Conservation (phyloP, 2,329 filamentous ascomycete genomes). For the Ceratocystis ficicola region DNA sequence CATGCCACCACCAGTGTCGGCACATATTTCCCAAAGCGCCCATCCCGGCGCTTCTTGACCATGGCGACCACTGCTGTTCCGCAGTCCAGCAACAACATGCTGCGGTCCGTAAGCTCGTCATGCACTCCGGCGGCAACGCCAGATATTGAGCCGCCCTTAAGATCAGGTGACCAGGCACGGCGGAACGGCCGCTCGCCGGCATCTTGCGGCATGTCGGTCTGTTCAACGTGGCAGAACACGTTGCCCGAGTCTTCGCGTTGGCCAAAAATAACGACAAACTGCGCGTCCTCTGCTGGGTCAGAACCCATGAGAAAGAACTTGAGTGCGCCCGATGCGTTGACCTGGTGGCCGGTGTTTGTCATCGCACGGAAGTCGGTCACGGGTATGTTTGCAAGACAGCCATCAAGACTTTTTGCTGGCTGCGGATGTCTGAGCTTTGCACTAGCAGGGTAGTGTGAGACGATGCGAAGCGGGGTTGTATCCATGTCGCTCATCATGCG, state of each 20-base stretch:
- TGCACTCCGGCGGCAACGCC: not conserved
- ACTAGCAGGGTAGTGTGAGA: slow-evolving; percentile 21
- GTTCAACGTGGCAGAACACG: slow-evolving; percentile 17
- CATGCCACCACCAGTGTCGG: slow-evolving; percentile 19
- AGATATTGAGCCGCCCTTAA: slow-evolving; percentile 1
- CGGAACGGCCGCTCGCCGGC: slow-evolving; percentile 11
- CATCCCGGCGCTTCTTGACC: slow-evolving; percentile 20
- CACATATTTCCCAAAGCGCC: slow-evolving; percentile 10
- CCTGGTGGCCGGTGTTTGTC: slow-evolving; percentile 12
- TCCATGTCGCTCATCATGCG: slow-evolving; percentile 19
- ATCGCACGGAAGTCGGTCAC: slow-evolving; percentile 10
- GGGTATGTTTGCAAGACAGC: slow-evolving; percentile 18
- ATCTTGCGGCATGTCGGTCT: slow-evolving; percentile 12
- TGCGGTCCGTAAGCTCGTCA: slow-evolving; percentile 17
- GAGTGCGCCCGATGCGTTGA: slow-evolving; percentile 16
- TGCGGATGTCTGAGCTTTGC: slow-evolving; percentile 19
- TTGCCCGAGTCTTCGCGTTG: slow-evolving; percentile 11
- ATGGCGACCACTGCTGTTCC: slow-evolving; percentile 20
- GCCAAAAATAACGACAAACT: slow-evolving; percentile 21
- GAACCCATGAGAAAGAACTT: slow-evolving; percentile 22
- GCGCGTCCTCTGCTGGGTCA: slow-evolving; percentile 16
- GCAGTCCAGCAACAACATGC: slow-evolving; percentile 18
- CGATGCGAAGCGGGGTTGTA: slow-evolving; percentile 16
- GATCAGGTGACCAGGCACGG: slow-evolving; percentile 18
- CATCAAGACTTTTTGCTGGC: slow-evolving; percentile 16